Percentiles rank a stretch among this genome's conserved stretches.
Conservation (phyloP, 257 asterid genomes). For the Paulownia fortunei region DNA sequence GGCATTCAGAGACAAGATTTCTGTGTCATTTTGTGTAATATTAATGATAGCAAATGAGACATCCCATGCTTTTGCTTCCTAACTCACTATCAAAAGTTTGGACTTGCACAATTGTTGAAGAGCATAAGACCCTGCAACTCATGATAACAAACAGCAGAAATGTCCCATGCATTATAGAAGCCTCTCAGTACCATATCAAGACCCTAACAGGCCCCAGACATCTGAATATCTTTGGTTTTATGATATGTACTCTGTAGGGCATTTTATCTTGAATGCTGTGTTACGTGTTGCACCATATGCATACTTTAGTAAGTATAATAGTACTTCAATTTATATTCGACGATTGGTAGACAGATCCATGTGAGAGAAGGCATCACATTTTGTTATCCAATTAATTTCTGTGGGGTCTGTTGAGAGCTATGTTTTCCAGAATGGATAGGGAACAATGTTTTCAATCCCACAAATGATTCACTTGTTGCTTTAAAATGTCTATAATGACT, state of each 20-base stretch:
- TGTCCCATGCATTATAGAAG: no score
- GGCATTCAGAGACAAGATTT: no score
- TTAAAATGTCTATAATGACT: neutral
- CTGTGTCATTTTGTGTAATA: no score
- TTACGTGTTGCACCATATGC: neutral
- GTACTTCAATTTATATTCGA: neutral
- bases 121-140: constrained; percentile 11
- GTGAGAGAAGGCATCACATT: neutral
- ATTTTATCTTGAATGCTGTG: neutral
- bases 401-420: neutral
- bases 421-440: constrained; percentile 3
- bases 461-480: constrained; percentile 11
- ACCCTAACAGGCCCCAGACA: no score
- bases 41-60: no score
- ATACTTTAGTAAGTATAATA: neutral
- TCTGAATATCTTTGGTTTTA: neutral
- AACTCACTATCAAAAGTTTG: neutral
- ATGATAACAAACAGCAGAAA: constrained; percentile 6
- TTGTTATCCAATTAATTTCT: neutral
- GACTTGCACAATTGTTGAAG: neutral
- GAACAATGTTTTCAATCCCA: neutral
- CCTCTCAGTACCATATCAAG: neutral
- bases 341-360: neutral
- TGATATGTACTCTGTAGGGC: neutral
- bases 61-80: neutral